Evolutionary conservation across 345 rosid species (phyloP).

Genomic region (Corymbia maculata): DNA sequence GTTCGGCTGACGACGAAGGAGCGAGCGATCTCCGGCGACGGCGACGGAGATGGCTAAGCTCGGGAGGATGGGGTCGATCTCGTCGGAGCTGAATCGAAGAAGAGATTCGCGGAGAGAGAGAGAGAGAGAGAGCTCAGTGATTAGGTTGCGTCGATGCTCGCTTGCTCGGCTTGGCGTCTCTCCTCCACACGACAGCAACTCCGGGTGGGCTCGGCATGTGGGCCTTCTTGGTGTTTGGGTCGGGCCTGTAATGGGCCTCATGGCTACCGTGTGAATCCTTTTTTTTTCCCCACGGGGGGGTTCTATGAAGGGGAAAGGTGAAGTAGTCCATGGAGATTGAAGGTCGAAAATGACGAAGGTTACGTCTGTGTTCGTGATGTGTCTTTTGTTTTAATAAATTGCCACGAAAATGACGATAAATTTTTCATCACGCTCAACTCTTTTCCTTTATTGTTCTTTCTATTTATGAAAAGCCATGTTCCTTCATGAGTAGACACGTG

Average conservation of each 20-base stretch:
- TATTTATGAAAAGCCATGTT: not conserved
- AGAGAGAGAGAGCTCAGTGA: not conserved
- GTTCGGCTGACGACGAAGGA: not conserved
- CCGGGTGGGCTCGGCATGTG: not conserved
- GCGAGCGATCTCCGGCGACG: not conserved
- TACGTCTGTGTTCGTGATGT: rapidly evolving
- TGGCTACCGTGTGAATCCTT: not conserved
- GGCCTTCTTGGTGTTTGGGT: not conserved
- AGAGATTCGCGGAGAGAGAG: not conserved
- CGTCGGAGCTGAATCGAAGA: not conserved
- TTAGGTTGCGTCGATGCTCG: not conserved
- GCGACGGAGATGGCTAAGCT: not conserved
- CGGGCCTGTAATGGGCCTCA: not conserved
- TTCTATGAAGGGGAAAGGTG: not conserved
- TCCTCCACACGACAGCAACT: not conserved
- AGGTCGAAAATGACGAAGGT: not conserved
- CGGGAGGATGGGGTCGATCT: not conserved
- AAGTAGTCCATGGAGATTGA: not conserved
- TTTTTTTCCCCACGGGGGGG: no score
- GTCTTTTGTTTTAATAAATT: rapidly evolving
- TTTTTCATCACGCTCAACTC: not conserved
- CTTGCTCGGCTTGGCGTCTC: not conserved
- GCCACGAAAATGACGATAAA: not conserved
- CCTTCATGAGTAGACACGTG: rapidly evolving
- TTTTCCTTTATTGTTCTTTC: not conserved